Percentiles rank a stretch among this genome's conserved stretches.
phyloP scores from a whole-genome alignment of 2,329 filamentous ascomycete species.

The Lasiodiplodia theobromae region DNA sequence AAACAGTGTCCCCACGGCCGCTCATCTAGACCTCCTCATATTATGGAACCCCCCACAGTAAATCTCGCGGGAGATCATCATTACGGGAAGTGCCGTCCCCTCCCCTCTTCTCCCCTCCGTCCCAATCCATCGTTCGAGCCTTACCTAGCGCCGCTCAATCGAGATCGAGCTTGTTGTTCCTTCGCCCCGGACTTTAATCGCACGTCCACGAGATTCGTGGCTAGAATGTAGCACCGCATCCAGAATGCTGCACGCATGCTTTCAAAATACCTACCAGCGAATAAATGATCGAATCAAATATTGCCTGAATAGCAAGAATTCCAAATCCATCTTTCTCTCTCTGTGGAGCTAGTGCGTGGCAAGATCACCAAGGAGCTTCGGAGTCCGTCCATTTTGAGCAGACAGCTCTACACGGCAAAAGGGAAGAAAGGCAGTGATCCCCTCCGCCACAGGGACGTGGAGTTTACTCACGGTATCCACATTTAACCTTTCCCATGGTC shows the following conservation, averaged over 20 bases:
- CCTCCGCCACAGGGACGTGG: neutral
- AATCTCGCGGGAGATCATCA: conserved; percentile 21
- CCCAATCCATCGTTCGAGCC: neutral
- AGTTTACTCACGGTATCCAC: neutral
- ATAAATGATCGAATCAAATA: too few species aligned
- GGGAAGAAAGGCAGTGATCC: neutral
- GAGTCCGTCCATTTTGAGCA: neutral
- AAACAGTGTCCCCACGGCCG: neutral
- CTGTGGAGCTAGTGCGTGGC: neutral
- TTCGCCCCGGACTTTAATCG: neutral
- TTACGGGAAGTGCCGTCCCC: neutral
- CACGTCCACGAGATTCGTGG: neutral
- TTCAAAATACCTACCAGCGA: neutral
- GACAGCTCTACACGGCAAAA: neutral
- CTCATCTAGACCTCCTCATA: neutral
- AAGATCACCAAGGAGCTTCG: neutral
- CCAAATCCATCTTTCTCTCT: neutral
- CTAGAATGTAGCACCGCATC: neutral
- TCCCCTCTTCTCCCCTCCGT: neutral
- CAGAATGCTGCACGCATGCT: neutral
- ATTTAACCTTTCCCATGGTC: neutral
- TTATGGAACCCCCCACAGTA: neutral
- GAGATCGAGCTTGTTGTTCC: neutral
- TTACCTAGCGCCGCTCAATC: neutral
- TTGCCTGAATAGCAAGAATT: neutral